Percentiles rank a stretch among this genome's conserved stretches.
phyloP scores from a whole-genome alignment of 805 yeast species.

The Spathaspora gorwiae region DNA sequence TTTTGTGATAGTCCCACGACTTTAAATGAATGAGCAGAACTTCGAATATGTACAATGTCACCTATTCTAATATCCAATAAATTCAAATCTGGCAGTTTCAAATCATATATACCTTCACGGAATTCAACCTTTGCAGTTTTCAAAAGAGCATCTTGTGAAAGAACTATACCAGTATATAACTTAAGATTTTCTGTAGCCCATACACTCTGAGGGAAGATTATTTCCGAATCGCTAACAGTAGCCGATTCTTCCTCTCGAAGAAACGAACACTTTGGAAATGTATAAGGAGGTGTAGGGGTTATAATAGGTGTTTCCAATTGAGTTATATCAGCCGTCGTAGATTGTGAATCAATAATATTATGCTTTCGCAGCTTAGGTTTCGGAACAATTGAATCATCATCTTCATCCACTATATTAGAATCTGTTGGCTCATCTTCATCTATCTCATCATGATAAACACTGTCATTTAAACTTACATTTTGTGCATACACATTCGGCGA shows the following conservation, averaged over 20 bases:
- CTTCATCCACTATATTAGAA: neutral
- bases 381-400: neutral
- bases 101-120: slow-evolving; percentile 31
- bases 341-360: neutral
- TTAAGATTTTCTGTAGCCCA: slow-evolving; percentile 48
- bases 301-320: slow-evolving; percentile 10
- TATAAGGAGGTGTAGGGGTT: neutral
- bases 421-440: slow-evolving; percentile 1
- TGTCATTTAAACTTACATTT: neutral
- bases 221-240: slow-evolving; percentile 8
- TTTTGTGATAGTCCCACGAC: slow-evolving; percentile 42
- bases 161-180: slow-evolving; percentile 47
- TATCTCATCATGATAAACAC: neutral
- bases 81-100: slow-evolving; percentile 35
- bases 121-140: slow-evolving; percentile 34
- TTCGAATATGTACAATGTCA: slow-evolving; percentile 41
- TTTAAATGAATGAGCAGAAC: slow-evolving; percentile 23
- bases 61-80: slow-evolving; percentile 56
- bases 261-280: neutral
- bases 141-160: slow-evolving; percentile 13
- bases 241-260: slow-evolving; percentile 12
- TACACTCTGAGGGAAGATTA: slow-evolving; percentile 30
- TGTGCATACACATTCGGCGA: neutral
- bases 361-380: neutral
- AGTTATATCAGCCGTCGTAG: neutral